Evolutionary conservation across 2,329 filamentous ascomycete genomes (phyloP).

Genomic region (Iodosphaeria phyllophila): DNA sequence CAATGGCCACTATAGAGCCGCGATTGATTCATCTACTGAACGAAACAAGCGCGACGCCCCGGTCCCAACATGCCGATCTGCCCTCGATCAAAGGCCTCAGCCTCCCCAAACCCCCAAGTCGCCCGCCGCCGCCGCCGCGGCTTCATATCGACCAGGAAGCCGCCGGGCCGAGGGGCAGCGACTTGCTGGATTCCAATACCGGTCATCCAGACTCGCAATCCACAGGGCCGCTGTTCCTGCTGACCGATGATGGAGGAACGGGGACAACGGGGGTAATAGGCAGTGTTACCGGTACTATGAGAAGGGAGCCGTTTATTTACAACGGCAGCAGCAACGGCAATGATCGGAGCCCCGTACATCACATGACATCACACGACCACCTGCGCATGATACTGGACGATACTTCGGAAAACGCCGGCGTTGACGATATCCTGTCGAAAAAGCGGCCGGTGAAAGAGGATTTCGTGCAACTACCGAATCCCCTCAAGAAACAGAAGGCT

Average conservation of each 20-base stretch:
- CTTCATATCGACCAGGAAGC: no score
- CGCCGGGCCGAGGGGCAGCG: constrained; percentile 22
- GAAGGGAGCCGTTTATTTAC: constrained; percentile 9
- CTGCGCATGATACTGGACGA: constrained; percentile 28
- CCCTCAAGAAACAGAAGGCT: constrained; percentile 44
- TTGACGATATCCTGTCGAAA: constrained; percentile 31
- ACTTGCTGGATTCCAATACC: constrained; percentile 13
- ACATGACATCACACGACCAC: constrained; percentile 22
- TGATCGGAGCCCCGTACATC: constrained; percentile 10
- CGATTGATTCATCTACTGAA: constrained; percentile 47
- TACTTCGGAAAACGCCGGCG: constrained; percentile 16
- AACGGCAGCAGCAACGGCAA: no score
- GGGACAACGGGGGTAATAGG: no score
- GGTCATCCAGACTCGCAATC: constrained; percentile 11
- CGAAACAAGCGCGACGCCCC: constrained; percentile 29
- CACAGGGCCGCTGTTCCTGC: constrained; percentile 10
- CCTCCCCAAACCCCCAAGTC: constrained; percentile 22
- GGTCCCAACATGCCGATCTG: constrained; percentile 34
- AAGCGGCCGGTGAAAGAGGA: constrained; percentile 42
- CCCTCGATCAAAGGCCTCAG: constrained; percentile 32
- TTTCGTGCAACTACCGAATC: constrained; percentile 44
- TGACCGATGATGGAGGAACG: constrained; percentile 9
- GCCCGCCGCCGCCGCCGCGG: constrained; percentile 20
- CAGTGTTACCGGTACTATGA: constrained; percentile 4
- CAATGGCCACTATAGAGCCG: constrained; percentile 51